These are phyloP conservation scores for Terana coerulea DNA, from an alignment of 768 basidiomycete species.

Conservation along the genomic window DNA sequence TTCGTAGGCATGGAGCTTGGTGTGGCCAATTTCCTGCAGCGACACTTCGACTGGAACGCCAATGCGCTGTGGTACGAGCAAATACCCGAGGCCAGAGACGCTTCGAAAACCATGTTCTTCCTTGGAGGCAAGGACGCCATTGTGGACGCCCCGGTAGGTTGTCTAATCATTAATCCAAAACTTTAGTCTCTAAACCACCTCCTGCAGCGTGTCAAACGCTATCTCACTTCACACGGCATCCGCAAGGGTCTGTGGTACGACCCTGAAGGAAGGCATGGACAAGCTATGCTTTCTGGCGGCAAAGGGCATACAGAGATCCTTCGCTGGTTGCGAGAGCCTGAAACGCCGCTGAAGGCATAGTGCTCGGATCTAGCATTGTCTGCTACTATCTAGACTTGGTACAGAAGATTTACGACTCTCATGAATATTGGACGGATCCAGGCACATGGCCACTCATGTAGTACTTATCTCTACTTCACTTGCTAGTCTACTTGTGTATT, in stretches of 20 bases:
- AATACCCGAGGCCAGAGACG: conserved; percentile 74
- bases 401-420: too few species aligned
- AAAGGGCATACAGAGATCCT: conserved; percentile 55
- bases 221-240: conserved; percentile 73
- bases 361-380: not conserved
- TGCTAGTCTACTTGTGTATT: too few species aligned
- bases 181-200: not conserved
- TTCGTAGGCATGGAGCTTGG: conserved; percentile 88
- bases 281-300: conserved; percentile 50
- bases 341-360: not conserved
- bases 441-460: not conserved
- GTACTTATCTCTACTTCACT: too few species aligned
- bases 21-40: conserved; percentile 77
- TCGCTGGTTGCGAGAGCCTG: conserved; percentile 48
- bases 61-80: conserved; percentile 91
- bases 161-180: not conserved
- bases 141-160: conserved; percentile 61
- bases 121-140: conserved; percentile 84
- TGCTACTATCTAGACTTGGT: too few species aligned
- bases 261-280: conserved; percentile 58
- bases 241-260: conserved; percentile 64
- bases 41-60: conserved; percentile 82
- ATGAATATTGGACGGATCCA: too few species aligned
- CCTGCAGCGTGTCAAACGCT: conserved; percentile 62
- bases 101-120: conserved; percentile 63